A percentile compares a stretch with the other conserved stretches of the same genome.
These are phyloP conservation scores for Russula vinacea DNA, from an alignment of 768 basidiomycete species.

Conservation along the genomic window DNA sequence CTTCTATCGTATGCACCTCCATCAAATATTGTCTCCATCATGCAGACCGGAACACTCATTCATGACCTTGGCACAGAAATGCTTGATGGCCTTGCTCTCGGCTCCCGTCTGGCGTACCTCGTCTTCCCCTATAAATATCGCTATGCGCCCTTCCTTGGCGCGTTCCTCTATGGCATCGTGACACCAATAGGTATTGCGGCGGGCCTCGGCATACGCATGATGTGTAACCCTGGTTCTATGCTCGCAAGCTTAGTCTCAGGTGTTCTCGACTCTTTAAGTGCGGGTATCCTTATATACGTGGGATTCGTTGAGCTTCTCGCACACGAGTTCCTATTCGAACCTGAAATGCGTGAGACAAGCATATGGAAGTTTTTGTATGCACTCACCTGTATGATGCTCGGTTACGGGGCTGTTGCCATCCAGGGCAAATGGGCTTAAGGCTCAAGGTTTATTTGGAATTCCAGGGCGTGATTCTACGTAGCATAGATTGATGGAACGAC, in stretches of 20 bases:
- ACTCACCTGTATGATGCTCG: conserved; percentile 69
- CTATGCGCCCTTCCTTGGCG: conserved; percentile 58
- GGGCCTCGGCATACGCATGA: conserved; percentile 68
- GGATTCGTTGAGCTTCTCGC: conserved; percentile 89
- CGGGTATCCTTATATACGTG: conserved; percentile 87
- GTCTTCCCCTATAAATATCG: conserved; percentile 52
- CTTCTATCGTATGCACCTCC: conserved; percentile 72
- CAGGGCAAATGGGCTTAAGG: conserved; percentile 83
- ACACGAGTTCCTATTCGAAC: conserved; percentile 91
- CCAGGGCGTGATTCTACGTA: too few relatives aligned
- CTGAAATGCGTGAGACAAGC: conserved; percentile 71
- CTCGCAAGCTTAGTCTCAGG: conserved; percentile 82
- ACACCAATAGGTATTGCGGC: conserved; percentile 87
- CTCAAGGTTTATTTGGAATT: neutral
- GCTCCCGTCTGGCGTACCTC: conserved; percentile 81
- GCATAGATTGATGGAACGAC: too few relatives aligned
- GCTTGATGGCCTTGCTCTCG: conserved; percentile 92
- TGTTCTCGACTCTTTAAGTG: conserved; percentile 75
- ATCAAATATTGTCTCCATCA: neutral
- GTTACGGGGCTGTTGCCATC: conserved; percentile 83
- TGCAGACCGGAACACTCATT: neutral
- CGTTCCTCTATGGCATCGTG: conserved; percentile 65
- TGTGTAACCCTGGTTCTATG: conserved; percentile 77
- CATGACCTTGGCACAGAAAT: conserved; percentile 51
- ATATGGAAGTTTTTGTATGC: conserved; percentile 67